These are phyloP conservation scores for Emericellopsis cladophorae DNA, from an alignment of 2,329 filamentous ascomycete species.

Conservation along the genomic window DNA sequence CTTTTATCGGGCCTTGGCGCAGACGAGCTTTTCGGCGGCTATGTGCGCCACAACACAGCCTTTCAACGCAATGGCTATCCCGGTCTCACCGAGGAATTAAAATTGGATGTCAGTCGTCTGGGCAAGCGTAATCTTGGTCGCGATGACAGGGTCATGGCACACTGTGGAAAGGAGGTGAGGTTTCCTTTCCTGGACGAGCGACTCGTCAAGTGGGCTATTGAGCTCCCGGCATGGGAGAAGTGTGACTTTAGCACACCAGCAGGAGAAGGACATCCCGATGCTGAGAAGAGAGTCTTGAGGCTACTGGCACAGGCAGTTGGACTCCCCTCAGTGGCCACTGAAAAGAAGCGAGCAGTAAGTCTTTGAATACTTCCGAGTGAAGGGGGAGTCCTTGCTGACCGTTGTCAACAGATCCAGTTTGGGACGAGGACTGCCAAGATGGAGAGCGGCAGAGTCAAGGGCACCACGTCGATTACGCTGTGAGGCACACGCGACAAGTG, in stretches of 20 bases:
- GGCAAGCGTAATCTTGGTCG: conserved; percentile 91
- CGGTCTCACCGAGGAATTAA: conserved; percentile 69
- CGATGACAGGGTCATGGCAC: conserved; percentile 80
- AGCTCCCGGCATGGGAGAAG: conserved; percentile 66
- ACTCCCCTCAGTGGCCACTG: conserved; percentile 58
- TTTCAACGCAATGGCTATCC: conserved; percentile 56
- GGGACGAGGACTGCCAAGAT: conserved; percentile 75
- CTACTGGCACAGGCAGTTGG: conserved; percentile 64
- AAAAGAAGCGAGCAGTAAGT: conserved; percentile 84
- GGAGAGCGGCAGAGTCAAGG: conserved; percentile 56
- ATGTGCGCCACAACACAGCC: conserved; percentile 69
- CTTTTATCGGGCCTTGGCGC: conserved; percentile 87
- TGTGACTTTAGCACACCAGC: conserved; percentile 62
- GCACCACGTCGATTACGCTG: conserved; percentile 45
- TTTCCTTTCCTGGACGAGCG: conserved; percentile 87
- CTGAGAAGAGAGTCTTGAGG: conserved; percentile 70
- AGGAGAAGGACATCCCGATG: conserved; percentile 39
- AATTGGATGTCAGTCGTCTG: conserved; percentile 72
- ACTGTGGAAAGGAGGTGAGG: conserved; percentile 80
- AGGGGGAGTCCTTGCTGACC: neutral
- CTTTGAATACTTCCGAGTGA: neutral
- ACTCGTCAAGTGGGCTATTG: conserved; percentile 70
- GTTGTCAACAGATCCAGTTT: conserved; percentile 55
- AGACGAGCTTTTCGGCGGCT: conserved; percentile 92
- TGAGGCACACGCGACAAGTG: conserved; percentile 13